Evolutionary conservation across 2,329 filamentous ascomycete species (phyloP).

Genomic region (Nigrospora oryzae): DNA sequence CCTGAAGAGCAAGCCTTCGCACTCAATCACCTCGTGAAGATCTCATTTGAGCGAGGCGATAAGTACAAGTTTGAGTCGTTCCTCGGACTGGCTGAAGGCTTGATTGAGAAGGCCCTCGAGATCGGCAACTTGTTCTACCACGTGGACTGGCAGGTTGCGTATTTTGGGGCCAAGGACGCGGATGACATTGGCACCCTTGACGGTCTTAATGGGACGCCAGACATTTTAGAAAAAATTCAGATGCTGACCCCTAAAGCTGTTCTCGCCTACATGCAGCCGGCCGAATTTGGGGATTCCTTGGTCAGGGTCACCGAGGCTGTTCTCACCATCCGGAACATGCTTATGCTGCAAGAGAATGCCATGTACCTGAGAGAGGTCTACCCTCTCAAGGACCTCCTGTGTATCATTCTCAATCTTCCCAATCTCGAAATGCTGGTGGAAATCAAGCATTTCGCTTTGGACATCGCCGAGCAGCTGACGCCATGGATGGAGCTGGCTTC

Average conservation of each 20-base stretch:
- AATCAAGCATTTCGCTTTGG: conserved; percentile 81
- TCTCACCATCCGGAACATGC: conserved; percentile 89
- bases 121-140: conserved; percentile 74
- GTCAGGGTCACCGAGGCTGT: conserved; percentile 77
- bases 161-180: conserved; percentile 45
- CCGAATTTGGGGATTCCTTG: conserved; percentile 61
- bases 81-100: conserved; percentile 75
- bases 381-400: conserved; percentile 71
- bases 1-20: conserved; percentile 84
- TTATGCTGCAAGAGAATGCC: conserved; percentile 86
- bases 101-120: conserved; percentile 77
- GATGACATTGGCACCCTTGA: conserved; percentile 38
- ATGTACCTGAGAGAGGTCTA: conserved; percentile 68
- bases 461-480: conserved; percentile 85
- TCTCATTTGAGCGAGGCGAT: conserved; percentile 88
- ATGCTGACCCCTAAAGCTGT: conserved; percentile 51
- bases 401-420: conserved; percentile 74
- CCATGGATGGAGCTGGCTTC: conserved; percentile 67
- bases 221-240: conserved; percentile 65
- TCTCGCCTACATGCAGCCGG: conserved; percentile 63
- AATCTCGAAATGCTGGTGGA: conserved; percentile 65
- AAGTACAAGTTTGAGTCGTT: conserved; percentile 95
- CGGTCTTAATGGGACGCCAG: conserved; percentile 59
- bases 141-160: conserved; percentile 72
- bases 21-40: conserved; percentile 87